These are phyloP conservation scores for Backusella morwellensis DNA, from an alignment of 192 early-diverging fungal genomes.

Conservation along the genomic window DNA sequence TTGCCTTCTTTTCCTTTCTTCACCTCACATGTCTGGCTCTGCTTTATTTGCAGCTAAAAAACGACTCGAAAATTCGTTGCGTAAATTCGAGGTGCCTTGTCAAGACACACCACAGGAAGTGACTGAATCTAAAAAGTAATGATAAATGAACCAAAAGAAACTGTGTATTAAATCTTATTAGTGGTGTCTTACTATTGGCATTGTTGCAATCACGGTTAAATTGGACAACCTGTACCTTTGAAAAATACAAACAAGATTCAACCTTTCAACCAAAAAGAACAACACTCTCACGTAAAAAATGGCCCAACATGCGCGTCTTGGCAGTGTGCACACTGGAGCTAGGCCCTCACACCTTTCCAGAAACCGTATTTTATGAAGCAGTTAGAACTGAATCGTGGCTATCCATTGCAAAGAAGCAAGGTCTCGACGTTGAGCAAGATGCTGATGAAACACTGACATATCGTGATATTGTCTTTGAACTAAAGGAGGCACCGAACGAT, in stretches of 20 bases:
- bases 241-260: slow-evolving; percentile 33
- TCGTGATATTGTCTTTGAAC: slow-evolving; percentile 52
- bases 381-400: slow-evolving; percentile 14
- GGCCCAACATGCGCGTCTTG: slow-evolving; percentile 34
- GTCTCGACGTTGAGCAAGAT: neutral
- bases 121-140: slow-evolving; percentile 9
- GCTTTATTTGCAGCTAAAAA: slow-evolving; percentile 24
- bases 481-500: slow-evolving; percentile 50
- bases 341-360: slow-evolving; percentile 52
- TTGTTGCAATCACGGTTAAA: slow-evolving; percentile 41
- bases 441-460: neutral
- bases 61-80: slow-evolving; percentile 17
- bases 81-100: slow-evolving; percentile 13
- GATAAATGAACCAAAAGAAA: neutral
- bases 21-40: slow-evolving; percentile 23
- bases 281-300: slow-evolving; percentile 19
- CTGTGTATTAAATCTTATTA: neutral
- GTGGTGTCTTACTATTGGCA: slow-evolving; percentile 36
- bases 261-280: slow-evolving; percentile 26
- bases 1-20: neutral
- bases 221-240: slow-evolving; percentile 32
- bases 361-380: slow-evolving; percentile 47
- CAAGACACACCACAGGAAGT: neutral
- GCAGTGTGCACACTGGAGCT: slow-evolving; percentile 46
- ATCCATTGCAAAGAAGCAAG: slow-evolving; percentile 12